These are phyloP conservation scores for Tetratostichococcus sp. DNA, from an alignment of 139 green algal species.

Conservation along the genomic window DNA sequence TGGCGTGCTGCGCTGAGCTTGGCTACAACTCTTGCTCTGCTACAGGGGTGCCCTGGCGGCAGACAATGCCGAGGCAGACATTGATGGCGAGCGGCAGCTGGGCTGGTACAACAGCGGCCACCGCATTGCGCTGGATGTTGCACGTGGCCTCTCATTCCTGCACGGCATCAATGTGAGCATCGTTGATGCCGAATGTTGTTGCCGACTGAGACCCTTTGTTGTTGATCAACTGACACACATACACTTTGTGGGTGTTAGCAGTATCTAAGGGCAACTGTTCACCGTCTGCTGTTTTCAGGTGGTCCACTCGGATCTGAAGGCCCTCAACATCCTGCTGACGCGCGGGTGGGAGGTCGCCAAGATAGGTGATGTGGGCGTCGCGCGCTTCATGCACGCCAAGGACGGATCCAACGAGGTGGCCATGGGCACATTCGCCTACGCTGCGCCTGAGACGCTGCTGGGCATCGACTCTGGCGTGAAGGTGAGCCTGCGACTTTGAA, in stretches of 20 bases:
- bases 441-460: background rate
- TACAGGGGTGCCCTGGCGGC: background rate
- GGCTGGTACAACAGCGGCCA: constrained; percentile 13
- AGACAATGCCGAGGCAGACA: background rate
- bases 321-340: constrained; percentile 3
- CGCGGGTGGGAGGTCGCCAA: constrained; percentile 5
- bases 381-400: background rate
- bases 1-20: no score
- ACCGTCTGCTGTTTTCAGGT: constrained; percentile 8
- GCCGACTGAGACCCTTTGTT: no score
- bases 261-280: no score
- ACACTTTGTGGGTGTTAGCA: no score
- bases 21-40: background rate
- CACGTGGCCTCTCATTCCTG: constrained; percentile 9
- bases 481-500: background rate
- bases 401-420: background rate
- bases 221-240: no score
- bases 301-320: constrained; percentile 6
- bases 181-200: no score
- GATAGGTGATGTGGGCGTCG: constrained; percentile 6
- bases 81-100: constrained; percentile 5
- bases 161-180: background rate
- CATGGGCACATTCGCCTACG: constrained; percentile 7
- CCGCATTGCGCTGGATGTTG: constrained; percentile 12
- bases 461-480: background rate